Conservation (phyloP, 1,139 yeast species). For the Saccharomyces pastorianus region DNA sequence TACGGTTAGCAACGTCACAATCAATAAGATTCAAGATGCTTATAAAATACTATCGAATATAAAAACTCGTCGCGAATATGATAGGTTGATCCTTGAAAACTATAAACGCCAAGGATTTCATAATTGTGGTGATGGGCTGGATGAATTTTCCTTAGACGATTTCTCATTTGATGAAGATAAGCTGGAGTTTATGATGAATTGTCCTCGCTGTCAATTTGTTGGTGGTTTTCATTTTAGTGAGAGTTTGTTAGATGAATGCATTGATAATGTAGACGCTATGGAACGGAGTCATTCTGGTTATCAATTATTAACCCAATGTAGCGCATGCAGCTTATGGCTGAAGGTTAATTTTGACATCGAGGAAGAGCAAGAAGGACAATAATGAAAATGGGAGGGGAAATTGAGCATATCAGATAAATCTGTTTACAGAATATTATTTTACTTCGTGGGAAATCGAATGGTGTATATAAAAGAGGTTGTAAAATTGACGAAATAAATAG, state of each 20-base stretch:
- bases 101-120: conserved; percentile 43
- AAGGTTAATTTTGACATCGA: conserved; percentile 45
- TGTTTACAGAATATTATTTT: background rate
- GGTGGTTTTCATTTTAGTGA: conserved; percentile 55
- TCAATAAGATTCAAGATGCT: conserved; percentile 50
- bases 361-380: conserved; percentile 8
- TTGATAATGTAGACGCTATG: conserved; percentile 49
- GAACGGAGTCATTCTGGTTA: conserved; percentile 40
- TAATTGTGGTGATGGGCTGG: conserved; percentile 58
- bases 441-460: background rate
- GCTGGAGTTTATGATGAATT: conserved; percentile 37
- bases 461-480: background rate
- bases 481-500: background rate
- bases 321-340: conserved; percentile 77
- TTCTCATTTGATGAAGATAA: conserved; percentile 35
- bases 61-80: conserved; percentile 40
- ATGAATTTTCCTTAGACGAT: conserved; percentile 55
- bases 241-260: conserved; percentile 45
- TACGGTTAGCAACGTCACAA: conserved; percentile 14
- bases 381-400: background rate
- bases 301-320: conserved; percentile 69
- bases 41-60: conserved; percentile 44
- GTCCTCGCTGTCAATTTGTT: conserved; percentile 63
- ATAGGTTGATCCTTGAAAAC: conserved; percentile 36
- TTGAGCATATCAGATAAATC: conserved; percentile 1